phyloP scores from a whole-genome alignment of 148 eudicot genomes.

The Rhododendron henanense region DNA sequence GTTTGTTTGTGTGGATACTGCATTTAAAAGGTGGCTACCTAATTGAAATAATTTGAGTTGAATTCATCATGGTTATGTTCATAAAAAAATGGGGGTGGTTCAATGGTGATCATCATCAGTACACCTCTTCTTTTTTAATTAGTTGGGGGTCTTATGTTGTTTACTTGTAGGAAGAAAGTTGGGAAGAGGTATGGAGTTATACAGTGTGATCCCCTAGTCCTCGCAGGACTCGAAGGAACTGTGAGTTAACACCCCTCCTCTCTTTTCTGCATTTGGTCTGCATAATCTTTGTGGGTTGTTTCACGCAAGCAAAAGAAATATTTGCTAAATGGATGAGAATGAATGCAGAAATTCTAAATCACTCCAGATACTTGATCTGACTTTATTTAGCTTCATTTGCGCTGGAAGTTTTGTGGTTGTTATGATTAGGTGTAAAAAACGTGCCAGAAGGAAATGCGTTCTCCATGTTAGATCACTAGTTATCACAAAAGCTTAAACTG shows the following conservation, averaged over 20 bases:
- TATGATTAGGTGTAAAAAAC: no score
- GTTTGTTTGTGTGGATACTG: not conserved
- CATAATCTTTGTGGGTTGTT: not conserved
- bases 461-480: not conserved
- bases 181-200: conserved; percentile 70
- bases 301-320: not conserved
- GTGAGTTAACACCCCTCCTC: conserved; percentile 40
- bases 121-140: not conserved
- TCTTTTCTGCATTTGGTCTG: conserved; percentile 2
- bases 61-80: conserved; percentile 1
- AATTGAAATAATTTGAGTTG: not conserved
- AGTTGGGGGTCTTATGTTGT: conserved; percentile 16
- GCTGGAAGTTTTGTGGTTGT: not conserved
- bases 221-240: conserved; percentile 62
- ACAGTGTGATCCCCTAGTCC: conserved; percentile 77
- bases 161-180: conserved; percentile 48
- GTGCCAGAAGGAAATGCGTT: not conserved
- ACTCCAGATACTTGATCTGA: not conserved
- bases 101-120: not conserved
- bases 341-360: not conserved
- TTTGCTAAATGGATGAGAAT: conserved; percentile 2
- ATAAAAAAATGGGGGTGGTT: not conserved
- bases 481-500: not conserved
- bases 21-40: not conserved
- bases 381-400: not conserved